phyloP scores from a whole-genome alignment of 2,329 filamentous ascomycete genomes.

The Sporothrix euskadiensis region DNA sequence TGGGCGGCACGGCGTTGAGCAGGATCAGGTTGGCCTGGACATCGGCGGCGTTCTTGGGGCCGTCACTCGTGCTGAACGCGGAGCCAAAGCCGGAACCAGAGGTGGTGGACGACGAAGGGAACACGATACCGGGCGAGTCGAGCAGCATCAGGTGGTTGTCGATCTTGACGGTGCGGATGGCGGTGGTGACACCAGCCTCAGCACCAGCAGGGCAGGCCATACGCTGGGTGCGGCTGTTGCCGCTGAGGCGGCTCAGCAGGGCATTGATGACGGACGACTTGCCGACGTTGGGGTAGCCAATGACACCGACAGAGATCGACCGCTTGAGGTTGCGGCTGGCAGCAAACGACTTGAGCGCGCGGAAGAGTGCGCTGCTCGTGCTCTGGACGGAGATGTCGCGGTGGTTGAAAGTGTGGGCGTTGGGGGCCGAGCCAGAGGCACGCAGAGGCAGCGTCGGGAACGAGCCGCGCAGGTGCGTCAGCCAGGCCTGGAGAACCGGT shows the following conservation, averaged over 20 bases:
- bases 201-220: conserved; percentile 83
- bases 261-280: conserved; percentile 97
- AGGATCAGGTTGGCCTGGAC: conserved; percentile 83
- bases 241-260: conserved; percentile 73
- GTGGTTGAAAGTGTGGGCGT: conserved; percentile 90
- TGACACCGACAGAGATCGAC: conserved; percentile 86
- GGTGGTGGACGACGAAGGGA: conserved; percentile 64
- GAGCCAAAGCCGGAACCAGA: conserved; percentile 12
- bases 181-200: conserved; percentile 89
- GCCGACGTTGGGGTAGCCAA: conserved; percentile 93
- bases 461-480: conserved; percentile 78
- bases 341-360: conserved; percentile 85
- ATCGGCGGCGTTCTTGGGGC: conserved; percentile 63
- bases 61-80: conserved; percentile 40
- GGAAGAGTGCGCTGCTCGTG: conserved; percentile 82
- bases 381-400: conserved; percentile 82
- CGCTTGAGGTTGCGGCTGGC: conserved; percentile 82
- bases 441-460: conserved; percentile 90
- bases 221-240: conserved; percentile 58
- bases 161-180: conserved; percentile 85
- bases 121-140: conserved; percentile 92
- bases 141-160: conserved; percentile 92
- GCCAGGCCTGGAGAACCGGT: conserved; percentile 79
- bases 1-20: conserved; percentile 87
- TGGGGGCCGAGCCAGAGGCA: conserved; percentile 77